Conservation (phyloP, 805 yeast species). For the Saturnispora saitoi region DNA sequence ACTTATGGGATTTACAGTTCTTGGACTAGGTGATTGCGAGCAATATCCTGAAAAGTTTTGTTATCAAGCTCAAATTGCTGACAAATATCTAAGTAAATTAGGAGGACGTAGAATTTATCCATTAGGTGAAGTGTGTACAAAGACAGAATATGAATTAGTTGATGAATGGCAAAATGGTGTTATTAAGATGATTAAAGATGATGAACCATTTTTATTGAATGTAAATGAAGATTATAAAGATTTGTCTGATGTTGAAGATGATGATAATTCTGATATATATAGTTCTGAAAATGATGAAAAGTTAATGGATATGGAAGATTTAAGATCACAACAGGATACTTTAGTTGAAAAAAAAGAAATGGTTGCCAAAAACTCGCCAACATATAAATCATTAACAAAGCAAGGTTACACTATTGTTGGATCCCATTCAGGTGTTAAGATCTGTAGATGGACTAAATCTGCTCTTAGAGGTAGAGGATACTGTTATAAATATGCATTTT, state of each 20-base stretch:
- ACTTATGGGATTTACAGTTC: constrained; percentile 71
- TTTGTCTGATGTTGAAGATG: constrained; percentile 11
- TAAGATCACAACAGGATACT: constrained; percentile 4
- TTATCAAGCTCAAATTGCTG: constrained; percentile 73
- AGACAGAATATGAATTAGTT: constrained; percentile 49
- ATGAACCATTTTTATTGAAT: constrained; percentile 47
- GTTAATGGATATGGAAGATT: constrained; percentile 76
- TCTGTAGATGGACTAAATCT: constrained; percentile 93
- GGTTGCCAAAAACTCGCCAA: constrained; percentile 87
- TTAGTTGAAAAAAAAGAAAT: constrained; percentile 52
- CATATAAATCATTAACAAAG: constrained; percentile 77
- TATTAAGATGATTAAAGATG: constrained; percentile 53
- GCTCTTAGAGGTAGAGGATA: constrained; percentile 92
- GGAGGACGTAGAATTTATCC: constrained; percentile 87
- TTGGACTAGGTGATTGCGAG: constrained; percentile 84
- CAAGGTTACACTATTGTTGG: constrained; percentile 94
- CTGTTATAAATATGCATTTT: constrained; percentile 86
- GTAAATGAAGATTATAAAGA: constrained; percentile 38
- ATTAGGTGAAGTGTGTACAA: constrained; percentile 75
- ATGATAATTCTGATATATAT: constrained; percentile 9
- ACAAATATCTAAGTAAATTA: constrained; percentile 64
- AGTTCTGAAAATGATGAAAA: constrained; percentile 17
- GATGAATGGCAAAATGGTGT: constrained; percentile 61
- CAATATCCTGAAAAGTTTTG: constrained; percentile 77
- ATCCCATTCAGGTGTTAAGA: constrained; percentile 89